Base-by-base conservation (phyloP, 306 rosid genomes). In the Canavalia ensiformis region DNA sequence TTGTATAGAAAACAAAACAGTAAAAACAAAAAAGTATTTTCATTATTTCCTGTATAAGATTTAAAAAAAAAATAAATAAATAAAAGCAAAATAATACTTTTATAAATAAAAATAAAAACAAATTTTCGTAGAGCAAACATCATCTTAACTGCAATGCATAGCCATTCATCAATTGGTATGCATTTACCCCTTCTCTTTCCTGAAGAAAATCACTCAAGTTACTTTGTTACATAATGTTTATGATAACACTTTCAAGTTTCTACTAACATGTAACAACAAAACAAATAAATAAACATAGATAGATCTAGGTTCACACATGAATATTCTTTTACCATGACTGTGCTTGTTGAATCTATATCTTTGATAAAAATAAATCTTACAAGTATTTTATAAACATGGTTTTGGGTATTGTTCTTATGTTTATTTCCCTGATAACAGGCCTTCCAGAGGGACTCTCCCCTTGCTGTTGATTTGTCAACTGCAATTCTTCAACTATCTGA, bases 401-500 rank as follows among this genome's bases (percentile, higher is more conserved):
- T 18, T 18, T 31, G 47, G 35, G 42, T 11, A 63, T 62, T 65
- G 69, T 52, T 66, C 71, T 59, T 3, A 45, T 42, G 28, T 41
- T 72, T 75, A 64, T 44, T 78, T 68, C 56, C 67, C 13, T 60
- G 64, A 80, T 68, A 45, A 55, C 87, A 91, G 97, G 97, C 97
- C 59, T 92, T 94, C 81, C 97, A 87, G 81, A 90, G 96, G 89
- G 98, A 94, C 86, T 92, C 96, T 86, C 97, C 97, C 63, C 93
- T 94, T 30, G 96, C 98, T 9, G 89, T 86, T 10, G 98, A 94
- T 79, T 33, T 94, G 70, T 94, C 98, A 56, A 94, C 97, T 0
- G 93, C 98, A 39, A 92, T 94, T 84, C 98, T 94, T 76, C 93
- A 92, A 81, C 98, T 94, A 58, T 94, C 97, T 0, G 97, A 94